These are phyloP conservation scores for Crucihimalaya himalaica DNA, from an alignment of 345 rosid species.

Conservation along the genomic window DNA sequence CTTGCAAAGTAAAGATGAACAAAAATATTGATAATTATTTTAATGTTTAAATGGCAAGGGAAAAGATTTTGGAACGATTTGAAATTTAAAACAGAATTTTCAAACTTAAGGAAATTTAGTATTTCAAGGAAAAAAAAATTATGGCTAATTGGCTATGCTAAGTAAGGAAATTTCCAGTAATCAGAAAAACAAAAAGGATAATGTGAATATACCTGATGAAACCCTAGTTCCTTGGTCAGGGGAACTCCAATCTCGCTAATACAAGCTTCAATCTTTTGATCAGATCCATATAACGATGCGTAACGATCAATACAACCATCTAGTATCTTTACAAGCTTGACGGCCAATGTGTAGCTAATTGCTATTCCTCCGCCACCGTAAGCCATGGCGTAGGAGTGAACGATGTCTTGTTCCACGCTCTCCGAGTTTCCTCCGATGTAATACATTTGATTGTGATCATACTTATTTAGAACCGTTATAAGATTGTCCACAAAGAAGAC, in stretches of 20 bases:
- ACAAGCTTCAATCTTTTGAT: constrained; percentile 82
- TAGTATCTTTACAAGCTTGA: constrained; percentile 65
- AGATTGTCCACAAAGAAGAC: constrained; percentile 82
- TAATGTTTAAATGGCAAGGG: background rate
- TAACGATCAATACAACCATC: constrained; percentile 87
- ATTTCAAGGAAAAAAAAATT: background rate
- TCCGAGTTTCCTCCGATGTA: constrained; percentile 83
- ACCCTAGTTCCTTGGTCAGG: constrained; percentile 75
- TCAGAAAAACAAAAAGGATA: background rate
- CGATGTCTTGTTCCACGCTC: constrained; percentile 80
- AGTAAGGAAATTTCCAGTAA: background rate
- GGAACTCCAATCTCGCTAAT: constrained; percentile 82
- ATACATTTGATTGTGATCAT: constrained; percentile 89
- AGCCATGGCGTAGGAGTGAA: constrained; percentile 82
- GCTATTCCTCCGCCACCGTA: constrained; percentile 94
- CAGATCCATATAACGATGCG: constrained; percentile 74
- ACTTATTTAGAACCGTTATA: constrained; percentile 59
- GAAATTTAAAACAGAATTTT: background rate
- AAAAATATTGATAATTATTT: background rate
- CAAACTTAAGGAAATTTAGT: background rate
- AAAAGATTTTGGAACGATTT: too few relatives aligned
- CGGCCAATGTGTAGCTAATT: constrained; percentile 72
- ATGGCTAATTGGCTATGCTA: background rate
- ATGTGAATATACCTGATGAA: constrained; percentile 70
- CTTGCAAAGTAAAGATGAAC: background rate